Evolutionary conservation across 129 eudicot species (phyloP), one percentile per base, ranked within the genome.

Genomic region (Ambrosia artemisiifolia): DNA sequence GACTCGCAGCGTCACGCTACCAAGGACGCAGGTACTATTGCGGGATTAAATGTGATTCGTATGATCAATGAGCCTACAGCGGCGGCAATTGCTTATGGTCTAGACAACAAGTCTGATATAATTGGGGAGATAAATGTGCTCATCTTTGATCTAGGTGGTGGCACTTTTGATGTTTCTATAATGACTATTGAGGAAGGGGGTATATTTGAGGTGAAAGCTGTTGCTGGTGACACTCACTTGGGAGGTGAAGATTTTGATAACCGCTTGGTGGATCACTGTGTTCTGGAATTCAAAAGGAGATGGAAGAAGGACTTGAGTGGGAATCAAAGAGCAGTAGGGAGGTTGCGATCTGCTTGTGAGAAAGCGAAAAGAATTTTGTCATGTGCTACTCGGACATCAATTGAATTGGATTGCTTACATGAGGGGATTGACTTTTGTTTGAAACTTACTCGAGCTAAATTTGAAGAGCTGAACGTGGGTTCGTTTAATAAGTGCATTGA

Each of bases 81-180:
- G 35, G 70, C 78, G 48, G 78, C 78, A 48, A 62, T 73, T 63
- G 70, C 70, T 1, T 76, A 76, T 67, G 73, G 73, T 34, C 28
- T 76, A 1, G 67, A 76, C 67, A 76, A 67, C 6, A 44, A 55
- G 69, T 30, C 49, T 11, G 74, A 35, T 10, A 65, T 65, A 54
- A 17, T 0, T 44, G 47, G 73, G 18, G 32, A 69, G 38, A 54
- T 68, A 10, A 49, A 49, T 33, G 62, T 36, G 42, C 75, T 71
- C 10, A 18, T 70, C 5, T 68, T 68, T 68, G 62, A 68, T 68
- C 8, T 49, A 9, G 73, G 73, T 33, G 73, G 69, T 72, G 78
- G 78, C 10, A 68, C 73, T 16, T 68, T 68, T 50, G 73, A 68
- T 68, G 73, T 68, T 14, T 68, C 73, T 7, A 0, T 33, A 9